Evolutionary conservation across 345 rosid genomes (phyloP).

Genomic region (Citrus sinensis): DNA sequence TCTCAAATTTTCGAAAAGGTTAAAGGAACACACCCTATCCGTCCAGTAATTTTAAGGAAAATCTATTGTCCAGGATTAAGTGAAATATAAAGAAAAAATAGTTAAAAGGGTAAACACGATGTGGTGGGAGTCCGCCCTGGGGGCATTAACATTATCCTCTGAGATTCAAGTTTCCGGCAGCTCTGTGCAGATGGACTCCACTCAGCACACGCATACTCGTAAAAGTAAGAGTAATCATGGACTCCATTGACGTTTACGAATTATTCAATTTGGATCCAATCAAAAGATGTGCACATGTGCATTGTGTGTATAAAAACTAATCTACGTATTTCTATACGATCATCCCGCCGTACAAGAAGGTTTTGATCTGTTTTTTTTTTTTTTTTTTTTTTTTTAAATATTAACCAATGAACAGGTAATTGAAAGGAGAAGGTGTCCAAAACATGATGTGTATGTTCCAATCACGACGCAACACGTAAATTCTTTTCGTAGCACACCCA

Average conservation of each 20-base stretch:
- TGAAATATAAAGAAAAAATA: background rate
- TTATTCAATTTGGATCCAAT: background rate
- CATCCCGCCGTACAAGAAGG: background rate
- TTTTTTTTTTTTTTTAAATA: no score
- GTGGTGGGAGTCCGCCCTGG: background rate
- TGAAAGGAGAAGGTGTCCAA: background rate
- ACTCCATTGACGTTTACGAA: background rate
- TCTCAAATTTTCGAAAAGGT: background rate
- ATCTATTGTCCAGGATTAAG: background rate
- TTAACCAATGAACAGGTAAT: background rate
- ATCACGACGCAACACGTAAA: background rate
- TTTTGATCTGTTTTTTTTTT: background rate
- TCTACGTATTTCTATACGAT: background rate
- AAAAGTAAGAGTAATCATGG: background rate
- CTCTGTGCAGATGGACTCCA: background rate
- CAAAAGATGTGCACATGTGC: constrained; percentile 1
- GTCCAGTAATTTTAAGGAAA: background rate
- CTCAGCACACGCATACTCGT: background rate
- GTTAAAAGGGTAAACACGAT: background rate
- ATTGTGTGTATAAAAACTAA: background rate
- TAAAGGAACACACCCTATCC: background rate
- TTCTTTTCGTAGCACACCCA: background rate
- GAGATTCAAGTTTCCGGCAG: constrained; percentile 2
- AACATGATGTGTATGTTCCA: background rate
- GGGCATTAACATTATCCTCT: background rate